Evolutionary conservation across 2,329 filamentous ascomycete genomes (phyloP), one percentile per base, ranked within the genome.

Genomic region (Colletotrichum sp.): DNA sequence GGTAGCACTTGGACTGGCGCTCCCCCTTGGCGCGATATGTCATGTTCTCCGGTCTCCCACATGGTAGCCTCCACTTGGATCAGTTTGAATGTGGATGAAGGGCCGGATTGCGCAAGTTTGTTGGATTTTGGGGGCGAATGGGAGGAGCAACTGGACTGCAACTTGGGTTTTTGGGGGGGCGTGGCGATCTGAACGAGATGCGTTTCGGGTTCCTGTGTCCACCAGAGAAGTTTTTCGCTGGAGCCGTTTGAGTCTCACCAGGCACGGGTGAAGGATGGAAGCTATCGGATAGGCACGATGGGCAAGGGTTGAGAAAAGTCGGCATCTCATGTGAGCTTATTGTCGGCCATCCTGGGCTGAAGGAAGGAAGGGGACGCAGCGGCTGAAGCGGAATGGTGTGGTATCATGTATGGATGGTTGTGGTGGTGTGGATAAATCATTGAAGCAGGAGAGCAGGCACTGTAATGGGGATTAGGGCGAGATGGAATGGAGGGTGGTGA

Each of bases 51-150:
- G 38, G 47, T 24, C 68, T 70, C 54, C 43, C 68, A 66, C 57
- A 16, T 54, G 36, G 55, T 24, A 55, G 34, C 62, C 72, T 67
- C 72, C 68, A 74, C 72, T 64, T 63, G 43, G 34, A 63, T 59
- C 55, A 51, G 38, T 43, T 29, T 13, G 18, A 38, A 29, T 67
- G 62, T 31, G 72, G n/a, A 63, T 74, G 57, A 74, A 74, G 68
- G 72, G 57, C 68, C 62, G 43, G 61, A 51, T 51, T 66, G 24
- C 47, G 57, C 68, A 66, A 29, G 57, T 55, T 38, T 29, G 51
- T 55, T 38, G 36, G 51, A 24, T 21, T 51, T 51, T 61, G 59
- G 58, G 47, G 51, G 34, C 34, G 34, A 59, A 6, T n/a, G n/a
- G 18, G 57, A 24, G 57, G 57, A 59, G 16, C 43, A 21, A 51